phyloP scores from a whole-genome alignment of 768 basidiomycete species.

The Pulveroboletus ravenelii region DNA sequence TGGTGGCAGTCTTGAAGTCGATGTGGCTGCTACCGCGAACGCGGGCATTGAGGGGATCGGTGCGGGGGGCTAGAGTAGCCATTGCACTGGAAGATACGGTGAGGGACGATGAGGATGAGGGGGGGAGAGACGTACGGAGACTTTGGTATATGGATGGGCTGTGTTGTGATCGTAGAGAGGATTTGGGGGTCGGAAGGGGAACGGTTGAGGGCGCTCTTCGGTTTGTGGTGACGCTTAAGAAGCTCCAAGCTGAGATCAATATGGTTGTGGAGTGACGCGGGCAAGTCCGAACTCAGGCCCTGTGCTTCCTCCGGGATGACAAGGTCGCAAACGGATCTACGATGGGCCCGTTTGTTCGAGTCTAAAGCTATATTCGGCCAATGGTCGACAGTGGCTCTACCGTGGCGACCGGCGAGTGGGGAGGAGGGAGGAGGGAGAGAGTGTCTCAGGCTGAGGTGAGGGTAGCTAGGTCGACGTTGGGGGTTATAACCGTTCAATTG shows the following conservation, averaged over 20 bases:
- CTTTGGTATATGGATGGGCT: constrained; percentile 53
- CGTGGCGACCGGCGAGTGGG: constrained; percentile 18
- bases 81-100: constrained; percentile 41
- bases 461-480: constrained; percentile 15
- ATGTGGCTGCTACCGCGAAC: constrained; percentile 76
- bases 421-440: constrained; percentile 12
- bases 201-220: constrained; percentile 41
- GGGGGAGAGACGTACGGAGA: constrained; percentile 32
- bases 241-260: constrained; percentile 37
- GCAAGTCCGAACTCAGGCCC: constrained; percentile 29
- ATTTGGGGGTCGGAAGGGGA: constrained; percentile 47
- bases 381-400: background rate
- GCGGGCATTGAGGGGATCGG: constrained; percentile 66
- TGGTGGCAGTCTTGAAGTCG: constrained; percentile 98
- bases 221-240: constrained; percentile 63
- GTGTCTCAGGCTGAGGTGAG: constrained; percentile 11
- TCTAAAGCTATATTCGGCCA: background rate
- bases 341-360: constrained; percentile 6
- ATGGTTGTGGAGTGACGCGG: constrained; percentile 28
- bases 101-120: constrained; percentile 8
- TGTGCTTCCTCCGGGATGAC: constrained; percentile 28
- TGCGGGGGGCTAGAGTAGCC: constrained; percentile 52
- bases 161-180: constrained; percentile 61
- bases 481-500: constrained; percentile 17
- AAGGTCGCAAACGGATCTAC: constrained; percentile 28